A percentile compares a stretch with the other conserved stretches of the same genome.
Evolutionary conservation across 345 rosid genomes (phyloP).

Genomic region (Raphanus sativus): DNA sequence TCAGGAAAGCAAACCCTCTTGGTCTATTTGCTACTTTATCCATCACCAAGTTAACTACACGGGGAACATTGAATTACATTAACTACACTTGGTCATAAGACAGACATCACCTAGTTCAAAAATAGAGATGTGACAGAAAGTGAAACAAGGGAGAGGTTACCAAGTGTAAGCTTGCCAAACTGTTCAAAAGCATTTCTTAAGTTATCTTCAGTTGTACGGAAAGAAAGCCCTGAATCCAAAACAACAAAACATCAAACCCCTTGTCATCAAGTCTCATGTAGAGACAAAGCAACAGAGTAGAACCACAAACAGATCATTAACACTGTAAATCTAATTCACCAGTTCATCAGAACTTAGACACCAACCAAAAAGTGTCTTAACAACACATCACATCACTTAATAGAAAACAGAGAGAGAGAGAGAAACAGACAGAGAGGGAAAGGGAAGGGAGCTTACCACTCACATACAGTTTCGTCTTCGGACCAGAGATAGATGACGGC

Average conservation of each 20-base stretch:
- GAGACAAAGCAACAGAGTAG: not conserved
- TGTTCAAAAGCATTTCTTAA: conserved; percentile 65
- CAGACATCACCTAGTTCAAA: not conserved
- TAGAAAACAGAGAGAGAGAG: not conserved
- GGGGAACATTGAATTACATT: not conserved
- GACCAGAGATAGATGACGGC: conserved; percentile 24
- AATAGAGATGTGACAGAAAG: not conserved
- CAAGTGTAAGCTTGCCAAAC: conserved; percentile 63
- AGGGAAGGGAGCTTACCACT: conserved; percentile 49
- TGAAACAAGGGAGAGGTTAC: conserved; percentile 35
- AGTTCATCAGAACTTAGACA: too few relatives aligned
- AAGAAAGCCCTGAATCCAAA: conserved; percentile 61
- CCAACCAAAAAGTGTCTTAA: too few relatives aligned
- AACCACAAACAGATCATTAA: not conserved
- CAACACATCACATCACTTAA: too few relatives aligned
- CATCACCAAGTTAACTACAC: conserved; percentile 73
- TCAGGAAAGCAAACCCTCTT: conserved; percentile 76
- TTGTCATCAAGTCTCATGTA: not conserved
- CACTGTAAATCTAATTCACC: not conserved
- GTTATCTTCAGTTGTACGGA: conserved; percentile 72
- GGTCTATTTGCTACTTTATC: conserved; percentile 77
- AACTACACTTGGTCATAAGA: not conserved
- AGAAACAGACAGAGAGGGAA: not conserved
- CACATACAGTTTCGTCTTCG: conserved; percentile 60
- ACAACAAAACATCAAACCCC: not conserved